Evolutionary conservation across 2,329 filamentous ascomycete species (phyloP).

Genomic region (Cytospora piceae): DNA sequence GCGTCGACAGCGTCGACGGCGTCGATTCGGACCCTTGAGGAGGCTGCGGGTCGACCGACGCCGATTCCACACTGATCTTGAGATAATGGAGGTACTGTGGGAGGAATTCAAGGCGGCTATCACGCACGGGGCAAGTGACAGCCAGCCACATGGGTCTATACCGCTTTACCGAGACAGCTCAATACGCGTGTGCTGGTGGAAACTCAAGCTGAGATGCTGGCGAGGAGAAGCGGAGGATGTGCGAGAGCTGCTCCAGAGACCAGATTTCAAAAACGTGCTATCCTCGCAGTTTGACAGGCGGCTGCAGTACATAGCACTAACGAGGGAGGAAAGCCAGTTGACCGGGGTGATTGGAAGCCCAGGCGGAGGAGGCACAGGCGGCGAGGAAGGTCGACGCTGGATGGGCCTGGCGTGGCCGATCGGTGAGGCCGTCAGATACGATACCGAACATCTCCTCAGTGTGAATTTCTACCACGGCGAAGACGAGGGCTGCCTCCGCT

Average conservation of each 20-base stretch:
- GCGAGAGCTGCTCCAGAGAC: not conserved
- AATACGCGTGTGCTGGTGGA: not conserved
- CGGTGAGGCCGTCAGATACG: not conserved
- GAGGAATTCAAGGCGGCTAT: not conserved
- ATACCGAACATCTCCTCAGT: not conserved
- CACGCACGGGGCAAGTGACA: not conserved
- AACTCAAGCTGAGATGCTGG: not conserved
- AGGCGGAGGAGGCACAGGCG: no score
- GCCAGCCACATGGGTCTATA: not conserved
- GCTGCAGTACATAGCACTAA: not conserved
- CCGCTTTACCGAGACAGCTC: not conserved
- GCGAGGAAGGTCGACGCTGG: not conserved
- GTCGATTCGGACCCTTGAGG: not conserved
- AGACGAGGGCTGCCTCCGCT: not conserved
- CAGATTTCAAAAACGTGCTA: not conserved
- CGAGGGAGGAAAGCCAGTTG: not conserved
- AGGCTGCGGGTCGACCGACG: not conserved
- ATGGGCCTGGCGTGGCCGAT: not conserved
- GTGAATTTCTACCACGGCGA: not conserved
- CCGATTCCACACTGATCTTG: not conserved
- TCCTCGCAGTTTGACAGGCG: not conserved
- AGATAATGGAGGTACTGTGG: not conserved
- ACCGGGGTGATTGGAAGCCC: not conserved
- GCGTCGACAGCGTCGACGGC: not conserved
- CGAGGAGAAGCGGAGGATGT: not conserved